These are phyloP conservation scores for Kluyveromyces sp. DNA, from an alignment of 1,139 yeast genomes.

Conservation along the genomic window DNA sequence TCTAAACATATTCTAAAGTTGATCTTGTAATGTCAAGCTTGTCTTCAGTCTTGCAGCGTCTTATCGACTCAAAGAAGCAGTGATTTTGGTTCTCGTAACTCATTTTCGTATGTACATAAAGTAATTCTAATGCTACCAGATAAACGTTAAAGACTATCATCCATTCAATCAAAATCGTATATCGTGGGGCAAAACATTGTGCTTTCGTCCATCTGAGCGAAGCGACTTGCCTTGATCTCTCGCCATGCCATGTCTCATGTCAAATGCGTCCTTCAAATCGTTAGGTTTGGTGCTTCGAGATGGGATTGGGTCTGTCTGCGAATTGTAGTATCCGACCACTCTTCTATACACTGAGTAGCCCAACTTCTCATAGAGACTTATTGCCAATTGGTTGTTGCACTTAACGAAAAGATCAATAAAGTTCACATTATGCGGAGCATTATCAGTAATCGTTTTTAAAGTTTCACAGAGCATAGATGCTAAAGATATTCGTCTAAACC, in stretches of 20 bases:
- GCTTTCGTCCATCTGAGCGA: constrained; percentile 51
- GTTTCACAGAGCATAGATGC: constrained; percentile 70
- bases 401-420: constrained; percentile 89
- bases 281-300: constrained; percentile 39
- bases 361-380: constrained; percentile 71
- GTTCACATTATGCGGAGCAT: constrained; percentile 63
- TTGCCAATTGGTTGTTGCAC: constrained; percentile 73
- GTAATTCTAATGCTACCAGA: background rate
- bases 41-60: too few relatives aligned
- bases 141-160: background rate
- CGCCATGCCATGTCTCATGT: constrained; percentile 55
- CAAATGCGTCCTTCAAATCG: constrained; percentile 82
- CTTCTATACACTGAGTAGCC: constrained; percentile 83
- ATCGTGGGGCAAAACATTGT: constrained; percentile 58
- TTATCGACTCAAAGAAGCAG: too few relatives aligned
- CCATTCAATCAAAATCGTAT: constrained; percentile 25
- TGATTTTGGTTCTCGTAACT: too few relatives aligned
- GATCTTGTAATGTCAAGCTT: too few relatives aligned
- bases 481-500: constrained; percentile 75
- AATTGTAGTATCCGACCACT: constrained; percentile 79
- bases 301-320: constrained; percentile 32
- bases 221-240: constrained; percentile 42
- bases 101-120: too few relatives aligned
- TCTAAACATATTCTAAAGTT: constrained; percentile 3
- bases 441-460: constrained; percentile 65